phyloP scores from a whole-genome alignment of 2,329 filamentous ascomycete genomes.

The Fusarium coicis region DNA sequence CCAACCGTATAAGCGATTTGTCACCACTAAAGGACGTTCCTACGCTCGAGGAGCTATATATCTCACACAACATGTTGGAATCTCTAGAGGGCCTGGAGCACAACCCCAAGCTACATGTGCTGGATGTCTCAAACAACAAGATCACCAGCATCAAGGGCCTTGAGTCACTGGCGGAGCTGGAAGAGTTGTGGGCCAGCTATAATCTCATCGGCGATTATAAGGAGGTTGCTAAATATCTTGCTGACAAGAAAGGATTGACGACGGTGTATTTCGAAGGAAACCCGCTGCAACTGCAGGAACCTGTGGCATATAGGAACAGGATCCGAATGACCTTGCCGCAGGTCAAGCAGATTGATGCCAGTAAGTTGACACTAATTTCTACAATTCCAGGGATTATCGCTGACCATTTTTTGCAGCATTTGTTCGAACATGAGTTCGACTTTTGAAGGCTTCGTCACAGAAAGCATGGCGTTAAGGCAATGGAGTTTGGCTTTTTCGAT shows the following conservation, averaged over 20 bases:
- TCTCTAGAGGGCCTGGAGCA: slow-evolving; percentile 77
- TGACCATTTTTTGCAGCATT: slow-evolving; percentile 43
- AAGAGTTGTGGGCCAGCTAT: slow-evolving; percentile 95
- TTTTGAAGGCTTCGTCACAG: slow-evolving; percentile 18
- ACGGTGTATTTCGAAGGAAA: slow-evolving; percentile 99
- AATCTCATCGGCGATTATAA: slow-evolving; percentile 83
- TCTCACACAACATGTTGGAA: slow-evolving; percentile 92
- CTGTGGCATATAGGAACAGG: slow-evolving; percentile 95
- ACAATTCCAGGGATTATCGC: background rate
- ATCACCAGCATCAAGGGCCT: slow-evolving; percentile 80
- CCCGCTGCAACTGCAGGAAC: slow-evolving; percentile 80
- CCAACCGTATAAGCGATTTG: slow-evolving; percentile 87
- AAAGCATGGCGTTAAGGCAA: slow-evolving; percentile 41
- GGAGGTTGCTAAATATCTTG: slow-evolving; percentile 82
- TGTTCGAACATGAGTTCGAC: slow-evolving; percentile 42
- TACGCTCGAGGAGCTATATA: slow-evolving; percentile 90
- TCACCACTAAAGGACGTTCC: slow-evolving; percentile 78
- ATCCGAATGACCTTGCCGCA: slow-evolving; percentile 87
- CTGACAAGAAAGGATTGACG: slow-evolving; percentile 80
- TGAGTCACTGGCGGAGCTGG: slow-evolving; percentile 73
- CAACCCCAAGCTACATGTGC: slow-evolving; percentile 74
- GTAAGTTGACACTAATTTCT: slow-evolving; percentile 67
- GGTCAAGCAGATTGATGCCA: slow-evolving; percentile 94
- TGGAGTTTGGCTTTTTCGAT: slow-evolving; percentile 26
- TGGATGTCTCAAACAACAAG: slow-evolving; percentile 92